These are phyloP conservation scores for Jaenimonas drosophilae DNA, from an alignment of 208 protist genomes.

Conservation along the genomic window DNA sequence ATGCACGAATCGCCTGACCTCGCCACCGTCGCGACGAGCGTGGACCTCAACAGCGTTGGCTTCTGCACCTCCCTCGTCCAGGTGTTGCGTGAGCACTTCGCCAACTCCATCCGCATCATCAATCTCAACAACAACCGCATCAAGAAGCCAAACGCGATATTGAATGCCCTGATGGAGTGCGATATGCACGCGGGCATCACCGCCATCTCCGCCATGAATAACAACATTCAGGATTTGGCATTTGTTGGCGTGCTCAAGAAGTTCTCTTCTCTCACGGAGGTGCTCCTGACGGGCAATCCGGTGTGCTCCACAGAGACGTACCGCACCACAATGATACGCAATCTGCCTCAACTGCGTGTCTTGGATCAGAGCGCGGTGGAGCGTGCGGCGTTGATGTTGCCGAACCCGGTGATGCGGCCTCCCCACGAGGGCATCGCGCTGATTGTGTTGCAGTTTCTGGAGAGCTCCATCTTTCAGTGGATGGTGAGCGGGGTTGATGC, in stretches of 20 bases:
- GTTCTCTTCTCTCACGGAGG: constrained; percentile 51
- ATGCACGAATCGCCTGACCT: constrained; percentile 48
- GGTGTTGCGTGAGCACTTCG: constrained; percentile 56
- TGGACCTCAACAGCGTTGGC: constrained; percentile 76
- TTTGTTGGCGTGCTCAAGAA: constrained; percentile 53
- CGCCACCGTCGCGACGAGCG: constrained; percentile 36
- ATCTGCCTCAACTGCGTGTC: constrained; percentile 42
- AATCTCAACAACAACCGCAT: constrained; percentile 67
- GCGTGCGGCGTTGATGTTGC: constrained; percentile 37
- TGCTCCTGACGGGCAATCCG: constrained; percentile 63
- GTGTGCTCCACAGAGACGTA: constrained; percentile 31
- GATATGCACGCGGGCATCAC: constrained; percentile 58
- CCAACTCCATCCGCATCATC: constrained; percentile 40
- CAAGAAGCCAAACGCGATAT: constrained; percentile 33
- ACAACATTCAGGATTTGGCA: constrained; percentile 42
- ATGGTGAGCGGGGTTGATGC: no score
- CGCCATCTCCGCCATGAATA: constrained; percentile 57
- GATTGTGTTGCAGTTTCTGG: no score
- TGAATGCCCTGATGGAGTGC: constrained; percentile 45
- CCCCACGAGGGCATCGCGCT: no score
- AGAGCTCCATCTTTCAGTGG: no score
- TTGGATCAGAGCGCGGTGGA: constrained; percentile 48
- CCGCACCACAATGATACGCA: constrained; percentile 19
- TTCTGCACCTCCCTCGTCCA: constrained; percentile 68
- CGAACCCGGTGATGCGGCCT: constrained; percentile 62